Conservation (phyloP, 805 yeast genomes). For the Candida silvicultrix region DNA sequence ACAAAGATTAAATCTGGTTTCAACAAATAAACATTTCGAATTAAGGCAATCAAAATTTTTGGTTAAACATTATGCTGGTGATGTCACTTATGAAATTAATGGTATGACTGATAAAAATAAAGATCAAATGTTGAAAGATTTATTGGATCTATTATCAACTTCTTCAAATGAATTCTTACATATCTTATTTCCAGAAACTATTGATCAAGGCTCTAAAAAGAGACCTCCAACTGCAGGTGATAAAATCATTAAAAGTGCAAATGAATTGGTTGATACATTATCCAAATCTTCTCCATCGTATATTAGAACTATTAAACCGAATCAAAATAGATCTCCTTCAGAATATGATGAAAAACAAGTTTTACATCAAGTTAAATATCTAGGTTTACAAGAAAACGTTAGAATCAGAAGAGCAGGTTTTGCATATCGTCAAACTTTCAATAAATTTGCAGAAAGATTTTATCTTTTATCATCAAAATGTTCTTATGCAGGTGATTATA, state of each 20-base stretch:
- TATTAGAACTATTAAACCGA: constrained; percentile 96
- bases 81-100: constrained; percentile 83
- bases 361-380: constrained; percentile 89
- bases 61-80: constrained; percentile 97
- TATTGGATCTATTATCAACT: constrained; percentile 70
- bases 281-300: constrained; percentile 92
- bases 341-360: constrained; percentile 89
- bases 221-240: constrained; percentile 97
- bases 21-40: constrained; percentile 82
- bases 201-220: constrained; percentile 63
- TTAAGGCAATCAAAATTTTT: constrained; percentile 81
- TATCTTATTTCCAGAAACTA: constrained; percentile 54
- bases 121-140: constrained; percentile 85
- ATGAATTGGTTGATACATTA: constrained; percentile 79
- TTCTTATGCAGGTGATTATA: constrained; percentile 83
- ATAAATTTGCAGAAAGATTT: constrained; percentile 92
- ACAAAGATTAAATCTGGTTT: constrained; percentile 81
- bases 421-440: constrained; percentile 95
- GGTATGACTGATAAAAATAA: constrained; percentile 96
- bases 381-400: constrained; percentile 95
- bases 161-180: constrained; percentile 61
- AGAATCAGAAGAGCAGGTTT: constrained; percentile 98
- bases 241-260: constrained; percentile 88
- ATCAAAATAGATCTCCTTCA: constrained; percentile 83
- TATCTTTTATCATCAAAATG: constrained; percentile 82